phyloP scores from a whole-genome alignment of 257 asterid genomes.

The Nicotiana tomentosiformis region DNA sequence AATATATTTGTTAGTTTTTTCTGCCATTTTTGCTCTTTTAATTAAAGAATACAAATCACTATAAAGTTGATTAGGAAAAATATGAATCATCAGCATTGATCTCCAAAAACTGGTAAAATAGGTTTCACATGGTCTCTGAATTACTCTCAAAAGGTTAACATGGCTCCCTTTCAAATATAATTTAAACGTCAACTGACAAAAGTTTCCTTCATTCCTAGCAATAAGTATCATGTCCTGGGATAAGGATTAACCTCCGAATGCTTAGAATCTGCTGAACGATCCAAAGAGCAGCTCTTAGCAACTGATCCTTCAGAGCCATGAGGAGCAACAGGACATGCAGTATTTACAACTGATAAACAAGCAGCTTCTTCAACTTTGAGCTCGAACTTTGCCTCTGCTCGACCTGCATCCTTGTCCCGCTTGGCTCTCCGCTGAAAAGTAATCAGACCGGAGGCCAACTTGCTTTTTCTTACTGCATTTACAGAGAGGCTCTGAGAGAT shows the following conservation, averaged over 20 bases:
- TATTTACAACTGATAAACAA: conserved; percentile 16
- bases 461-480: conserved; percentile 23
- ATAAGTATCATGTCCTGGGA: not conserved
- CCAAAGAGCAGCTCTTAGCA: conserved; percentile 18
- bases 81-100: not conserved
- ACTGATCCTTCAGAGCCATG: conserved; percentile 19
- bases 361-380: conserved; percentile 8
- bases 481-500: conserved; percentile 8
- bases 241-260: conserved; percentile 19
- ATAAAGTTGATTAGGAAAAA: not conserved
- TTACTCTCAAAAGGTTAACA: not conserved
- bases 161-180: not conserved
- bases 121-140: not conserved
- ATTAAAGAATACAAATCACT: not conserved
- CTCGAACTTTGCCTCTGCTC: not conserved
- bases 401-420: conserved; percentile 22
- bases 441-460: conserved; percentile 27
- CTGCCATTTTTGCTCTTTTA: not conserved
- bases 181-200: conserved; percentile 11
- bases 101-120: not conserved
- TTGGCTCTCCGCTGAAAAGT: conserved; percentile 57
- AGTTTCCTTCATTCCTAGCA: conserved; percentile 17
- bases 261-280: conserved; percentile 23
- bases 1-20: not conserved
- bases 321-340: conserved; percentile 13